Conservation (phyloP, 2,329 filamentous ascomycete genomes). For the Penicillium thymicola region DNA sequence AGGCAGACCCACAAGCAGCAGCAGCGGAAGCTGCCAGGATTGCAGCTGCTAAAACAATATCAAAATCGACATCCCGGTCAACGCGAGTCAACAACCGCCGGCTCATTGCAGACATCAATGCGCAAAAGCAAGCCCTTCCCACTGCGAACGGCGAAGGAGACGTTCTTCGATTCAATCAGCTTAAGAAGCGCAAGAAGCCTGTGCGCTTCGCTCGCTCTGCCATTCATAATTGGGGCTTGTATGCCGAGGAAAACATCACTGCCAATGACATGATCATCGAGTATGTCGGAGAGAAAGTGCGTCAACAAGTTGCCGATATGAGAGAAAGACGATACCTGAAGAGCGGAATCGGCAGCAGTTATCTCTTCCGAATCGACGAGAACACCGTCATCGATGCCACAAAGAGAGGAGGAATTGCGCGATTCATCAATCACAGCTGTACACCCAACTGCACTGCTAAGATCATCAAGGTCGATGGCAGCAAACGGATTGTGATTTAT, state of each 20-base stretch:
- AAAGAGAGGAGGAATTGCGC: conserved; percentile 95
- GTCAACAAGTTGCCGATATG: conserved; percentile 95
- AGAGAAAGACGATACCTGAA: conserved; percentile 88
- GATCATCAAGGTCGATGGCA: conserved; percentile 98
- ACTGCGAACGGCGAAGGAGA: conserved; percentile 78
- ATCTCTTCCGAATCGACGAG: conserved; percentile 96
- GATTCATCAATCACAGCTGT: conserved; percentile 98
- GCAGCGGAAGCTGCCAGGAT: conserved; percentile 70
- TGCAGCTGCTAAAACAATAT: conserved; percentile 72
- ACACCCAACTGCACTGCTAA: conserved; percentile 98
- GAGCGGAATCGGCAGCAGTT: conserved; percentile 95
- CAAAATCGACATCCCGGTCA: conserved; percentile 85
- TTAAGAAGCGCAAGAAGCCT: conserved; percentile 99
- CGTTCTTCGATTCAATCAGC: conserved; percentile 94
- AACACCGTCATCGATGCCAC: conserved; percentile 97
- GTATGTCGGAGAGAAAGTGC: conserved; percentile 95
- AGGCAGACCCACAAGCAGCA: conserved; percentile 61
- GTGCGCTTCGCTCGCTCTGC: conserved; percentile 96
- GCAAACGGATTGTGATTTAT: conserved; percentile 98
- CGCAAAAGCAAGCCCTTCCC: conserved; percentile 73
- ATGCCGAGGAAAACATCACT: conserved; percentile 94
- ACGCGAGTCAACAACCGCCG: conserved; percentile 95
- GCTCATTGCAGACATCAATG: conserved; percentile 89
- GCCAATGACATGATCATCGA: conserved; percentile 99
- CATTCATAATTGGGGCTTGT: conserved; percentile 98